phyloP scores from a whole-genome alignment of 768 basidiomycete species.

The Mycena metata region DNA sequence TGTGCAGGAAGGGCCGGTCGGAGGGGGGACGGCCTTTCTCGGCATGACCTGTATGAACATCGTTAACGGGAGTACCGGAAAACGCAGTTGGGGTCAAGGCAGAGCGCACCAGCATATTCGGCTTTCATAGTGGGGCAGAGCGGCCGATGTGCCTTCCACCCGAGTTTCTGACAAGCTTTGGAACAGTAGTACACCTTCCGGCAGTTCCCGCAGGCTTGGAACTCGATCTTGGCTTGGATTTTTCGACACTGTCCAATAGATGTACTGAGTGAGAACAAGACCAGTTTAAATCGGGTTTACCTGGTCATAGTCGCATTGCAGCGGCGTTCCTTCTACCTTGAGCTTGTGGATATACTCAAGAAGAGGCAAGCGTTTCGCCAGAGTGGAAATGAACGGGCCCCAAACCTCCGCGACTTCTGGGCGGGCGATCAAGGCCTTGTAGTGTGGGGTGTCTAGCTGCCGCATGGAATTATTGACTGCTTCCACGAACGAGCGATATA shows the following conservation, averaged over 20 bases:
- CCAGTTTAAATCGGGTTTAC: conserved; percentile 34
- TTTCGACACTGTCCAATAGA: conserved; percentile 57
- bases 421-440: conserved; percentile 35
- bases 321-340: conserved; percentile 44
- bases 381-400: conserved; percentile 36
- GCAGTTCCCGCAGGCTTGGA: conserved; percentile 51
- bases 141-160: conserved; percentile 53
- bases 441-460: conserved; percentile 42
- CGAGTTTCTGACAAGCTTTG: conserved; percentile 51
- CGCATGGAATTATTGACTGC: conserved; percentile 44
- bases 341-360: neutral
- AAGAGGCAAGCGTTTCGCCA: neutral
- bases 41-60: conserved; percentile 45
- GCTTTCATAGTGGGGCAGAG: conserved; percentile 51
- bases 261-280: neutral
- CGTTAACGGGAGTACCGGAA: too few relatives aligned
- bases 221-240: conserved; percentile 47
- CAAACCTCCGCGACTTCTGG: conserved; percentile 47
- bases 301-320: conserved; percentile 52
- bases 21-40: conserved; percentile 46
- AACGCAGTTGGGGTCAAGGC: neutral
- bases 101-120: conserved; percentile 46
- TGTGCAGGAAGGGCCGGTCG: conserved; percentile 50
- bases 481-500: conserved; percentile 53
- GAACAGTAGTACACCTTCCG: conserved; percentile 52